Evolutionary conservation across 306 rosid species (phyloP), one percentile per base, ranked within the genome.

Genomic region (Dalbergia oliveri): DNA sequence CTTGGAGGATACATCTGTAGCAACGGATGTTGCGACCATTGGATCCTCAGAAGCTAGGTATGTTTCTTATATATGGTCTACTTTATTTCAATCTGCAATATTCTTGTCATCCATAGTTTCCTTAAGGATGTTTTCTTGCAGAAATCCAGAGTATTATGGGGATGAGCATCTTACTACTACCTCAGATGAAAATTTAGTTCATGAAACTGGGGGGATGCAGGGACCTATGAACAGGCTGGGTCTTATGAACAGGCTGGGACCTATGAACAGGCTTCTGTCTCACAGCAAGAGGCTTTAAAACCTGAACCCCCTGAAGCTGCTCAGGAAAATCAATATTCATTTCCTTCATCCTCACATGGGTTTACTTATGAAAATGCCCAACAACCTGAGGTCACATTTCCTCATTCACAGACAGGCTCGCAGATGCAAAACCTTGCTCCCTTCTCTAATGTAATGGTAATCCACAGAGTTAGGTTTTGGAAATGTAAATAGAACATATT

Each of bases 401-500:
- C 84, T 73, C 94, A 84, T 76, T 85, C 85, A 34, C 98, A 90
- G 86, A 85, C 85, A 15, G 89, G 88, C 76, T 85, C 90, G 39
- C 94, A 87, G 81, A 88, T 88, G 88, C 98, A 93, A 82, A 90
- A 88, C 81, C 89, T 87, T 43, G 80, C 88, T 82, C 73, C 92
- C 37, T 90, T 92, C 84, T 82, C 97, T 21, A 89, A 84, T 74
- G 92, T 89, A 23, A 90, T 90, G 98, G 98, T 93, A 87, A 86
- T 66, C 10, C 68, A 63, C 76, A 4, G 50, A 50, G 50, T 45
- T 23, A 8, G 16, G 53, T 23, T 62, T 76, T 71, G 8, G 3
- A 56, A 19, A 35, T 67, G 16, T 9, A 5, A 26, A 49, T 31
- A 35, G 39, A 35, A 18, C 51, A 6, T 49, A 16, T 51, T 44